Percentiles rank a stretch among this genome's conserved stretches.
Evolutionary conservation across 2,329 filamentous ascomycete genomes (phyloP).

Genomic region (Diaporthe caulivora): DNA sequence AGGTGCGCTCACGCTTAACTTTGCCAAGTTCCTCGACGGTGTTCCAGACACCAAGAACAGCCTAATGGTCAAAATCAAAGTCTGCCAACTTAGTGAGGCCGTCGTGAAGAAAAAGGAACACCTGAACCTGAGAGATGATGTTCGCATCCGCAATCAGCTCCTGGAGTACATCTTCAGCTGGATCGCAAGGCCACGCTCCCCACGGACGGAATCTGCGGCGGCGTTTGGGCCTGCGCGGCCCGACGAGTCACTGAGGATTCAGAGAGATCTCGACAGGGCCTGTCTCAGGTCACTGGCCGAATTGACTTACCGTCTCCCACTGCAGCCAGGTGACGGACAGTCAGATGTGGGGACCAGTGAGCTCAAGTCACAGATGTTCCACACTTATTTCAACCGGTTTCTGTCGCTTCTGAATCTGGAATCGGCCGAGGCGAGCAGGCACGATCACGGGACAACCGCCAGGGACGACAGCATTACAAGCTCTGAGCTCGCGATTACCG

Average conservation of each 20-base stretch:
- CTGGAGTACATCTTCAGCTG: conserved; percentile 77
- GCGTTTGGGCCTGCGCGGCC: conserved; percentile 56
- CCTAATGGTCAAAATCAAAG: conserved; percentile 75
- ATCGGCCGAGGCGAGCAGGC: conserved; percentile 56
- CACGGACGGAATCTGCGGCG: conserved; percentile 56
- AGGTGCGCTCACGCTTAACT: conserved; percentile 72
- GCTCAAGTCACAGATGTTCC: conserved; percentile 78
- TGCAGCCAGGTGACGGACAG: conserved; percentile 75
- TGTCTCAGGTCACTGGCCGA: conserved; percentile 75
- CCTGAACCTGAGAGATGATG: conserved; percentile 76
- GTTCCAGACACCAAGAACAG: conserved; percentile 67
- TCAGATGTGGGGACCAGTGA: conserved; percentile 76
- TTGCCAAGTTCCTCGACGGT: conserved; percentile 75
- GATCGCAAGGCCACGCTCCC: conserved; percentile 72
- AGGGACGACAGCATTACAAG: conserved; percentile 68
- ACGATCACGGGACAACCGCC: conserved; percentile 55
- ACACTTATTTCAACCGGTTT: conserved; percentile 78
- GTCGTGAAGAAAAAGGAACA: conserved; percentile 76
- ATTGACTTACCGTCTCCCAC: conserved; percentile 73
- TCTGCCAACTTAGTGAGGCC: conserved; percentile 75
- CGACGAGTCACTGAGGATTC: conserved; percentile 70
- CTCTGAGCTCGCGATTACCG: conserved; percentile 74
- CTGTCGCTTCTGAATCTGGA: conserved; percentile 74
- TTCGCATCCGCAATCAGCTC: conserved; percentile 76
- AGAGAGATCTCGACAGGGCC: conserved; percentile 75